Conservation (phyloP, 2,329 filamentous ascomycete genomes). For the Apiospora arundinis region DNA sequence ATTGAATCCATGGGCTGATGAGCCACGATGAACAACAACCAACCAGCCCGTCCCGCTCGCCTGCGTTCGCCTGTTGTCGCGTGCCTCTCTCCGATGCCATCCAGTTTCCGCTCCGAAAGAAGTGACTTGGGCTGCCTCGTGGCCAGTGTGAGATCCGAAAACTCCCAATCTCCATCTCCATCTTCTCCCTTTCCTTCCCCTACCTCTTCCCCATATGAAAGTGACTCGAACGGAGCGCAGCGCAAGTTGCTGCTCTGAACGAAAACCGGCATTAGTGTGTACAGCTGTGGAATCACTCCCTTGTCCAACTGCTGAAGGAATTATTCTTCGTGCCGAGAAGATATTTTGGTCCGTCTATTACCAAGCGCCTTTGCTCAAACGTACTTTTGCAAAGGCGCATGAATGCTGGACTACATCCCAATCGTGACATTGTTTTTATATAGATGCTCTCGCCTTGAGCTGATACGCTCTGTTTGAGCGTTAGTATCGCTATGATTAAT, state of each 20-base stretch:
- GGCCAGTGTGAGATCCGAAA: not conserved
- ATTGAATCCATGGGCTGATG: conserved; percentile 39
- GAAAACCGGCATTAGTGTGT: conserved; percentile 56
- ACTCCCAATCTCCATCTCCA: not conserved
- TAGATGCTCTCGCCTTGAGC: not conserved
- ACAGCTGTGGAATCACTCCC: conserved; percentile 51
- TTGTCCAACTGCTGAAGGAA: conserved; percentile 55
- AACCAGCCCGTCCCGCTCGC: conserved; percentile 23
- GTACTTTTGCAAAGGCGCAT: conserved; percentile 59
- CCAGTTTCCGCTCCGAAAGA: not conserved
- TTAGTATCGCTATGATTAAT: not conserved
- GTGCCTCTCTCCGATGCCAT: conserved; percentile 2
- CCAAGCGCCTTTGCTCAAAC: conserved; percentile 65
- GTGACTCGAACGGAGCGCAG: conserved; percentile 15
- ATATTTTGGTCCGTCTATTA: conserved; percentile 57
- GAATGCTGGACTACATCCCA: conserved; percentile 64
- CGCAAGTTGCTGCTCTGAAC: conserved; percentile 10
- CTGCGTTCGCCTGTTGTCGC: not conserved
- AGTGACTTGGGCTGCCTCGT: not conserved
- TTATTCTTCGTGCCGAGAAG: conserved; percentile 57
- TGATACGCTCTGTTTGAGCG: not conserved
- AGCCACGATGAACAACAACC: conserved; percentile 38
- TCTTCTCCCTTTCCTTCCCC: not conserved
- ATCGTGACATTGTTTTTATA: not conserved
- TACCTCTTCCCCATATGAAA: not conserved